Conservation (phyloP, 2,329 filamentous ascomycete genomes). For the Fusarium tanahbumbuense region DNA sequence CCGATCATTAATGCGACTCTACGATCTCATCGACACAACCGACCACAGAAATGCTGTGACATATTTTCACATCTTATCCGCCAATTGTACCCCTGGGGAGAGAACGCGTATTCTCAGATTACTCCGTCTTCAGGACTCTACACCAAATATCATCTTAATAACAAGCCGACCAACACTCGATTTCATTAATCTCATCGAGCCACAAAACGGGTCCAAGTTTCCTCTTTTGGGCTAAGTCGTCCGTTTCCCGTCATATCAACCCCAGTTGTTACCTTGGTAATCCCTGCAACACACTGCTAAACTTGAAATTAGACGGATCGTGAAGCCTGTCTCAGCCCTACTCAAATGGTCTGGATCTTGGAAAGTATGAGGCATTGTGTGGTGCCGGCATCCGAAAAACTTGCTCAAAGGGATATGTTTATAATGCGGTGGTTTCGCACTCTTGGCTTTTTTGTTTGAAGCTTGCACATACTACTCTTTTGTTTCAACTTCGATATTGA, state of each 20-base stretch:
- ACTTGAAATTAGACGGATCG: conserved; percentile 43
- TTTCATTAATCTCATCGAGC: conserved; percentile 26
- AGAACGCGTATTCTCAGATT: background rate
- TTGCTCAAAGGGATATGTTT: conserved; percentile 4
- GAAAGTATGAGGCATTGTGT: conserved; percentile 25
- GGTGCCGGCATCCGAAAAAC: conserved; percentile 13
- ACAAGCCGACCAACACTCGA: conserved; percentile 19
- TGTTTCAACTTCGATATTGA: conserved; percentile 7
- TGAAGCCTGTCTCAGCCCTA: conserved; percentile 45
- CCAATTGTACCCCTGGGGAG: background rate
- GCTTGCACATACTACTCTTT: background rate
- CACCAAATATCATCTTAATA: background rate
- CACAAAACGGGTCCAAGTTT: conserved; percentile 26
- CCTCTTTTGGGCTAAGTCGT: conserved; percentile 12
- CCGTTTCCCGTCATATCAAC: conserved; percentile 22
- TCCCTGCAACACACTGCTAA: conserved; percentile 2
- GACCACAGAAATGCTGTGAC: background rate
- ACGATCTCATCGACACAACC: background rate
- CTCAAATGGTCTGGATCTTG: conserved; percentile 40
- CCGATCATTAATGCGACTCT: conserved; percentile 18
- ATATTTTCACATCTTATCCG: no score
- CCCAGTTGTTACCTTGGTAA: conserved; percentile 11
- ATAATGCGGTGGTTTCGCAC: conserved; percentile 2
- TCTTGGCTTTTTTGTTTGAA: background rate
- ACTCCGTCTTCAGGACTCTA: background rate